Evolutionary conservation across 257 asterid species (phyloP), one percentile per base, ranked within the genome.

Genomic region (Gentiana macrophylla): DNA sequence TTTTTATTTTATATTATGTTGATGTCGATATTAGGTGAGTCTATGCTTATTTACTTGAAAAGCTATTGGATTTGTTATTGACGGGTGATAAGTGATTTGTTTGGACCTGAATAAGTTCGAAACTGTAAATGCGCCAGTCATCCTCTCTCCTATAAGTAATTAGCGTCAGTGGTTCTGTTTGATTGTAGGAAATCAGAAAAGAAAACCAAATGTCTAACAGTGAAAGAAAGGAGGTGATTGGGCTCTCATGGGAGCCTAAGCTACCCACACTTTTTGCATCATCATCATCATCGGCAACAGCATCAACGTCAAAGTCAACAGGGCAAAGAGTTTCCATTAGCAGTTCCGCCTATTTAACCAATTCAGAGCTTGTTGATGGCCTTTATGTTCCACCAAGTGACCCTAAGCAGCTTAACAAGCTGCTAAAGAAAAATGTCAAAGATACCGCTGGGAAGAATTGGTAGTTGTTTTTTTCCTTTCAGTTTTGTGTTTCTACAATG

Each of bases 391-490:
- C 95, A n/a, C 95, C 96, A 4, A 83, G 69, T 41, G 81, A 84
- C 63, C 95, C 98, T 49, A 87, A 62, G 61, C 80, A 73, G 78
- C 67, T 81, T 10, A 87, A 79, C 70, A 87, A 83, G 57, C 49
- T 87, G 53, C 37, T 73, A 12, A 80, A 68, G 70, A 87, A 87
- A 70, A 86, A 81, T 67, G 74, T 81, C 69, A 83, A 83, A 68
- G 97, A 87, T 65, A 80, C 98, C 37, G 71, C 91, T n/a, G 98
- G 98, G 57, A 91, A 77, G 65, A 77, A 75, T 63, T 87, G 98
- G 98, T 86, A 63, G 10, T 1, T 32, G 32, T 12, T n/a, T 59
- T 59, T 38, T 59, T 55, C 41, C 13, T 33, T 62, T 49, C 33
- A 6, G 48, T 8, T 1, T 55, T 24, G 1, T 0, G 12, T 11